Evolutionary conservation across 2,329 filamentous ascomycete species (phyloP), one percentile per base, ranked within the genome.

Genomic region (Tolypocladium endophyticum): DNA sequence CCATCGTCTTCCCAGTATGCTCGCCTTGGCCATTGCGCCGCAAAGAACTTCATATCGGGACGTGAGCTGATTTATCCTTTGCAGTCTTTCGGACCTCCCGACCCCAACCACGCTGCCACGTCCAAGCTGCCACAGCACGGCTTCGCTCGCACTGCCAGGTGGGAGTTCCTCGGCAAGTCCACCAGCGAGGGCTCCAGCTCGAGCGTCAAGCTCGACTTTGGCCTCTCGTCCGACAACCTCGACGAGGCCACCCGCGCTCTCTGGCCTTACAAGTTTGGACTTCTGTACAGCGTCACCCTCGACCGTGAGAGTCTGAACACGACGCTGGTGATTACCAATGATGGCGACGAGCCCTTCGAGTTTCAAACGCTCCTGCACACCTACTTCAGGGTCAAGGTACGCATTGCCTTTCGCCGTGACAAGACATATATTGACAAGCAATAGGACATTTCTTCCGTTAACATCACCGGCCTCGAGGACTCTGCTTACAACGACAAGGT

Each of bases 91-190:
- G 94, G 94, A 36, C 88, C 88, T 39, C 88, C 87, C 47, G 85
- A 88, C 16, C 87, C 89, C 58, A 81, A 87, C 65, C 87, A 92
- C 73, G 85, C 88, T 65, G 81, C 88, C n/a, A 94, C 91, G 35
- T 84, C 85, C 57, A 78, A 84, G 64, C 87, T 99, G 33, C 87
- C 92, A 4, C 92, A 97, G 76, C 94, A 97, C 77, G 94, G 94
- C 66, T 96, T 99, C 75, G 94, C 93, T 45, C 90, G 94, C 67
- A 92, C 84, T 70, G 89, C 87, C 54, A 84, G 84, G 63, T 99
- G 94, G 94, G 92, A 97, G 74, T 96, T 94, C 72, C 81, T 99
- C 57, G 92, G 92, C 70, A 95, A 93, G 76, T 90, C 87, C 52
- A 77, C 77, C 58, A 77, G 75, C 65, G 77, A 78, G 71, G 66